Base-by-base conservation (phyloP, 2,329 filamentous ascomycete genomes). In the Ilyonectria mors-panacis region DNA sequence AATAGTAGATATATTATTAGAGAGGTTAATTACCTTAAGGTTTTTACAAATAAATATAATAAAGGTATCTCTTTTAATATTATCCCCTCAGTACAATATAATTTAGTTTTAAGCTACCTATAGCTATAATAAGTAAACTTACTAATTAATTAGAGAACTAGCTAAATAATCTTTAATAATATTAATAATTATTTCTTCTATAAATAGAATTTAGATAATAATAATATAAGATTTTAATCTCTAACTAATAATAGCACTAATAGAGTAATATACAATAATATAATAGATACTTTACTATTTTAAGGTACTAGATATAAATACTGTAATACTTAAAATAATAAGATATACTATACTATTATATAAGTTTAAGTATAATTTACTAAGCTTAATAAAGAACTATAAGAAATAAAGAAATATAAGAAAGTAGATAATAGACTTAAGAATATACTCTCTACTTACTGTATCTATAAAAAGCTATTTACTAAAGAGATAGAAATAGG, bases 141-240 rank as follows among this genome's bases (percentile, higher is more conserved):
- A 42, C 17, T 42, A 7, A 42, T 42, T 6, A 42, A 42, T 8
- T 42, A 8, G 13, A 42, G 15, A 17, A 42, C 3, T 42, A 3
- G 17, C 6, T 42, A 42, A n/a, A 42, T 42, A 42, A 42, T 6
- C 4, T 42, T 42, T n/a, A 42, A 42, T 42, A 42, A 42, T 42
- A 42, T n/a, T 19, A 42, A 42, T n/a, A n/a, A 42, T n/a, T n/a
- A 42, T 30, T 15, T 12, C 13, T 28, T n/a, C 30, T 30, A 55
- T 3, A 23, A 55, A 21, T 35, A 39, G 9, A 23, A 19, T 35
- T 55, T 23, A 33, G 13, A 54, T 30, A 57, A 42, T 26, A 26
- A 26, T 26, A 44, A 57, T 57, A 44, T 56, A 19, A 56, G 12
- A 39, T 39, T 4, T 44, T 39, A 44, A 45, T 45, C 12, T 19